Conservation (phyloP, 345 rosid species). For the Populus deltoides region DNA sequence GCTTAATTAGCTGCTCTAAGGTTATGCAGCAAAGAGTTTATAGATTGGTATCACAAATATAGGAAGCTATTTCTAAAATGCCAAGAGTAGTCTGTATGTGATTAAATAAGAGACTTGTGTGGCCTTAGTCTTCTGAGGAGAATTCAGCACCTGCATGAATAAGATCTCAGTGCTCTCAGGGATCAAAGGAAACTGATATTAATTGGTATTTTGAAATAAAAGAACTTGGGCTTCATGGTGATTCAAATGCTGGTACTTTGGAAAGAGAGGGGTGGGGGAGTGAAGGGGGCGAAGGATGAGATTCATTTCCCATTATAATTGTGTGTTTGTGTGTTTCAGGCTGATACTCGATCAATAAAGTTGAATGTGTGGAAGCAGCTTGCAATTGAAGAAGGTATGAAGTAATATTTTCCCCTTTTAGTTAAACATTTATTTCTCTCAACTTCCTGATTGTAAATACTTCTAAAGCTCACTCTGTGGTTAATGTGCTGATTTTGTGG, state of each 20-base stretch:
- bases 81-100: neutral
- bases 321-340: constrained; percentile 47
- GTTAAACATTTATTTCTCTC: neutral
- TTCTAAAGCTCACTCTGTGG: neutral
- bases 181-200: neutral
- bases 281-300: neutral
- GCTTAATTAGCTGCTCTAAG: no score
- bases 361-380: constrained; percentile 90
- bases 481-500: neutral
- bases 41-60: no score
- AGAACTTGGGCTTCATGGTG: neutral
- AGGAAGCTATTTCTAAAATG: no score
- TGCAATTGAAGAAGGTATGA: constrained; percentile 82
- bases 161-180: neutral
- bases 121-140: neutral
- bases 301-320: neutral
- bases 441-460: neutral
- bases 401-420: neutral
- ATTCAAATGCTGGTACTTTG: neutral
- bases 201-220: neutral
- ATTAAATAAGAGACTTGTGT: neutral
- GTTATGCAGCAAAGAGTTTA: no score
- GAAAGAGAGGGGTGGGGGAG: neutral
- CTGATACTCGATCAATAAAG: constrained; percentile 69
- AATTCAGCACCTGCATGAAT: neutral